Evolutionary conservation across 1,284 basidiomycete genomes (phyloP).

Genomic region (Ceraceosorus guamensis): DNA sequence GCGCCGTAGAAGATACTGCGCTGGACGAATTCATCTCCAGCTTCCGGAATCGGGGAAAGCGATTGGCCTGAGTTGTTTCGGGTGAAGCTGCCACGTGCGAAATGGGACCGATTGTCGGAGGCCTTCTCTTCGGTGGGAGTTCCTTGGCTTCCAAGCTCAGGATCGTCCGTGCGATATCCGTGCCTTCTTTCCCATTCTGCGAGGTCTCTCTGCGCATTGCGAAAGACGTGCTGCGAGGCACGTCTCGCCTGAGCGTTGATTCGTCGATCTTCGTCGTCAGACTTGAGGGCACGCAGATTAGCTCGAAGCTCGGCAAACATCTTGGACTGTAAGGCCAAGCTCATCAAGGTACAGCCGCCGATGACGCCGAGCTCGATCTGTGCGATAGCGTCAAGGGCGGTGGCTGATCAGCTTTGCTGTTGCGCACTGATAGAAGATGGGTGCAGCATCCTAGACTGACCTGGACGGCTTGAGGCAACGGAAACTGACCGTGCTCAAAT

Average conservation of each 20-base stretch:
- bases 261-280: conserved; percentile 66
- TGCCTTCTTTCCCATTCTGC: conserved; percentile 81
- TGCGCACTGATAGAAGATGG: too few relatives aligned
- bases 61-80: neutral
- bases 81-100: too few relatives aligned
- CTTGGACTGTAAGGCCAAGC: conserved; percentile 79
- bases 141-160: conserved; percentile 14
- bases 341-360: conserved; percentile 61
- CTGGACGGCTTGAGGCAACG: too few relatives aligned
- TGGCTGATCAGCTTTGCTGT: too few relatives aligned
- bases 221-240: conserved; percentile 65
- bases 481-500: conserved; percentile 55
- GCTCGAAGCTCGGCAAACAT: conserved; percentile 59
- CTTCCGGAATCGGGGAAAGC: conserved; percentile 4
- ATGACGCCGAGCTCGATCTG: conserved; percentile 85
- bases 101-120: too few relatives aligned
- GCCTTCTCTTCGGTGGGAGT: too few relatives aligned
- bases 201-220: conserved; percentile 62
- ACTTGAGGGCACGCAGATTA: conserved; percentile 67
- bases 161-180: conserved; percentile 50
- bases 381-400: conserved; percentile 62
- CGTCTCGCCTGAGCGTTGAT: conserved; percentile 66
- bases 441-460: too few relatives aligned
- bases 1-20: conserved; percentile 9
- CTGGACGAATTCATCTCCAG: neutral